Evolutionary conservation across 148 eudicot species (phyloP).

Genomic region (Chenopodium berlandieri): DNA sequence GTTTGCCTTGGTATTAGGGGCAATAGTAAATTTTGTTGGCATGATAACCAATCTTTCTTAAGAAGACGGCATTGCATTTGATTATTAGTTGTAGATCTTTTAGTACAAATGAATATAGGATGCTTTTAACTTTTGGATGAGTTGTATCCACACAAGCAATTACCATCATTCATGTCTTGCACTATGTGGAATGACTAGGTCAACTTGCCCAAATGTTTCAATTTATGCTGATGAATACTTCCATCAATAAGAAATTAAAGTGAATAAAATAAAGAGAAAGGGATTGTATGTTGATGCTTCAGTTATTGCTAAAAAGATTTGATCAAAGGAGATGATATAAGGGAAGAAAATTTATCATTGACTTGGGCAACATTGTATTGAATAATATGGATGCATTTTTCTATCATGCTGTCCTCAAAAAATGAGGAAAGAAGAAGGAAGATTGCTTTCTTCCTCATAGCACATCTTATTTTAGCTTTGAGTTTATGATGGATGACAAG

Average conservation of each 20-base stretch:
- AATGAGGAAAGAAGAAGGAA: conserved; percentile 18
- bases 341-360: not conserved
- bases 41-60: not conserved
- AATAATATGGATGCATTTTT: not conserved
- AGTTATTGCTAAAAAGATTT: not conserved
- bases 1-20: not conserved
- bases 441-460: conserved; percentile 1
- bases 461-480: conserved; percentile 7
- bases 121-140: conserved; percentile 11
- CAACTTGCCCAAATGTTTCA: conserved; percentile 1
- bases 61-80: not conserved
- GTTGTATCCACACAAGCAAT: conserved; percentile 12
- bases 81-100: not conserved
- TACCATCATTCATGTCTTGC: conserved; percentile 17
- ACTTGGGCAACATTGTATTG: conserved; percentile 16
- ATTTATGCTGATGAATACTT: conserved; percentile 5
- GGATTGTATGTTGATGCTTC: conserved; percentile 17
- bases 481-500: conserved; percentile 54
- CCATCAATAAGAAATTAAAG: not conserved
- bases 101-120: not conserved
- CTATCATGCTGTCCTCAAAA: conserved; percentile 16
- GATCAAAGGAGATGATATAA: conserved; percentile 10
- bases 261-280: not conserved
- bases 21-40: conserved; percentile 3
- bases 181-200: conserved; percentile 11